Evolutionary conservation across 139 green algal genomes (phyloP).

Genomic region (Coelastrella sp.): DNA sequence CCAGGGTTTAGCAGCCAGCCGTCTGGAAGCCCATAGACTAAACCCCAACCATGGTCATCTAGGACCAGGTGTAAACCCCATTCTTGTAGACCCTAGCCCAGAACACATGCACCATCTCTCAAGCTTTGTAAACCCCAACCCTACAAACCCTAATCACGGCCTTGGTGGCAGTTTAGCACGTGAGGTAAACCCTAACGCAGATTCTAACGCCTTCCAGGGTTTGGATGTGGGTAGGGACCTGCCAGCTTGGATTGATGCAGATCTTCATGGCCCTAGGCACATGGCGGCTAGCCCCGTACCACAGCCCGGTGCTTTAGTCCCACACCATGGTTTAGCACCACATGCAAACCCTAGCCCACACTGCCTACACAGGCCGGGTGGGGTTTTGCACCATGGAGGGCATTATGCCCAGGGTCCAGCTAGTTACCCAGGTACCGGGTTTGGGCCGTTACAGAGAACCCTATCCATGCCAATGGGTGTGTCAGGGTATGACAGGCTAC

Average conservation of each 20-base stretch:
- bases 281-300: neutral
- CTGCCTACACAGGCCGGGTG: neutral
- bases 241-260: neutral
- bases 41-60: neutral
- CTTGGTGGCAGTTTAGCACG: neutral
- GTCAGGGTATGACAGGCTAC: neutral
- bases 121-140: neutral
- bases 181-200: neutral
- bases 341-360: neutral
- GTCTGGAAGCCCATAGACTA: no score
- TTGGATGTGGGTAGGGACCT: neutral
- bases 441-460: neutral
- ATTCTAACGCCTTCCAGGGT: neutral
- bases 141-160: neutral
- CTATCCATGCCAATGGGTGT: neutral
- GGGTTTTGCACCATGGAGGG: neutral
- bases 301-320: neutral
- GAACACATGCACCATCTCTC: no score
- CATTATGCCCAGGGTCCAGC: neutral
- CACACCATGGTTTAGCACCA: neutral
- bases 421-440: neutral
- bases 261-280: neutral
- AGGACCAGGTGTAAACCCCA: neutral
- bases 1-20: no score
- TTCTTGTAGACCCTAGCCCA: neutral